Conservation (phyloP, 768 basidiomycete genomes). For the Amanita pseudoporphyria region DNA sequence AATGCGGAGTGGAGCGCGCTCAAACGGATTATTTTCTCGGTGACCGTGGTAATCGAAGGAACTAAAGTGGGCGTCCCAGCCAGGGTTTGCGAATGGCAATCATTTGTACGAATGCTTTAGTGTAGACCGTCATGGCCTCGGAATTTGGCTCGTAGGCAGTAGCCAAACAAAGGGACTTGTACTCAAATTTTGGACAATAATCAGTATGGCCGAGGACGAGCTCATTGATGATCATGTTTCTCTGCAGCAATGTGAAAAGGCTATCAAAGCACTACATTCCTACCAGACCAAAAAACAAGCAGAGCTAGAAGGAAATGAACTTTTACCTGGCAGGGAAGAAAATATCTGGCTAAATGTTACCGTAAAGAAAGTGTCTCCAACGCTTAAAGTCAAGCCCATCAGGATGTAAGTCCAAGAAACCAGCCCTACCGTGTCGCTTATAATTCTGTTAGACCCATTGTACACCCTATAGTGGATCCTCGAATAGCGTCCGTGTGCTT, state of each 20-base stretch:
- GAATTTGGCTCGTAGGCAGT: not conserved
- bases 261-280: conserved; percentile 67
- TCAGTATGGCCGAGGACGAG: conserved; percentile 34
- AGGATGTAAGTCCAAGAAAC: conserved; percentile 56
- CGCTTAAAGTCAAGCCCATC: conserved; percentile 68
- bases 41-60: too few species aligned
- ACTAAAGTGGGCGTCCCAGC: too few species aligned
- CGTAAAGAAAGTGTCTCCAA: conserved; percentile 72
- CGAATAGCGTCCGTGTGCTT: conserved; percentile 75
- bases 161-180: not conserved
- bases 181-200: conserved; percentile 1
- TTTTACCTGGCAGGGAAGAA: conserved; percentile 72
- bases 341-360: conserved; percentile 84
- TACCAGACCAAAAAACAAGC: conserved; percentile 58
- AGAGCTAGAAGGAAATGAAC: conserved; percentile 62
- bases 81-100: too few species aligned
- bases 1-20: too few species aligned
- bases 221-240: conserved; percentile 69
- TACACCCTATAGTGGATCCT: conserved; percentile 77
- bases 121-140: too few species aligned
- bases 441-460: conserved; percentile 46
- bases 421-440: conserved; percentile 3
- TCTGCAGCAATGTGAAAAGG: conserved; percentile 60
- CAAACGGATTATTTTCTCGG: not conserved
- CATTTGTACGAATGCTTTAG: too few species aligned